Evolutionary conservation across 2,329 filamentous ascomycete species (phyloP).

Genomic region (Colletotrichum ledebouriae): DNA sequence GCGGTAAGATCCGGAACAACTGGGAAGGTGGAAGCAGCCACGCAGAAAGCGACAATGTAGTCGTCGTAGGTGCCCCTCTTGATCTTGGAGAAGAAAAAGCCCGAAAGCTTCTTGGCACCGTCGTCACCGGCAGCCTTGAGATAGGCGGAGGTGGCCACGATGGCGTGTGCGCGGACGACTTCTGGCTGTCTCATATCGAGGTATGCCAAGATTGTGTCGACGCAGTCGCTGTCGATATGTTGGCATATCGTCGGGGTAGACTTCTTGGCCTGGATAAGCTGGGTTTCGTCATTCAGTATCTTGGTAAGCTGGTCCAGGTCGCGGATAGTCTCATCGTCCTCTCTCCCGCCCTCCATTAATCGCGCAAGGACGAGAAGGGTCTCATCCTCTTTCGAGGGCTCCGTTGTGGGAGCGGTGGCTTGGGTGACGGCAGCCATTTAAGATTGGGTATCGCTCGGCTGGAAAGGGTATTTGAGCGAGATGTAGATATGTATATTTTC

Average conservation of each 20-base stretch:
- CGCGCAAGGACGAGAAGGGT: slow-evolving; percentile 86
- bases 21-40: slow-evolving; percentile 89
- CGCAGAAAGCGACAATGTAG: slow-evolving; percentile 91
- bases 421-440: slow-evolving; percentile 54
- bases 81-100: slow-evolving; percentile 81
- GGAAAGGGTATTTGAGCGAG: slow-evolving; percentile 10
- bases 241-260: slow-evolving; percentile 65
- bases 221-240: slow-evolving; percentile 79
- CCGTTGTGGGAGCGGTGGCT: slow-evolving; percentile 47
- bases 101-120: slow-evolving; percentile 77
- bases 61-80: slow-evolving; percentile 85
- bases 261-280: slow-evolving; percentile 53
- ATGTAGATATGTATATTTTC: slow-evolving; percentile 29
- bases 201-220: slow-evolving; percentile 88
- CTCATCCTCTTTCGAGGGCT: slow-evolving; percentile 67
- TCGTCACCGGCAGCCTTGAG: slow-evolving; percentile 81
- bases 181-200: slow-evolving; percentile 86
- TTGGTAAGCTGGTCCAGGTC: slow-evolving; percentile 71
- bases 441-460: slow-evolving; percentile 11
- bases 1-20: slow-evolving; percentile 82
- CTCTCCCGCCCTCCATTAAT: slow-evolving; percentile 90
- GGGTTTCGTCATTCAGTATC: slow-evolving; percentile 69
- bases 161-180: slow-evolving; percentile 83
- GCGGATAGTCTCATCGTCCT: slow-evolving; percentile 78
- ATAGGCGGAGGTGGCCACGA: slow-evolving; percentile 85